Conservation (phyloP, 2,329 filamentous ascomycete genomes). For the Sarocladium brachiariae region DNA sequence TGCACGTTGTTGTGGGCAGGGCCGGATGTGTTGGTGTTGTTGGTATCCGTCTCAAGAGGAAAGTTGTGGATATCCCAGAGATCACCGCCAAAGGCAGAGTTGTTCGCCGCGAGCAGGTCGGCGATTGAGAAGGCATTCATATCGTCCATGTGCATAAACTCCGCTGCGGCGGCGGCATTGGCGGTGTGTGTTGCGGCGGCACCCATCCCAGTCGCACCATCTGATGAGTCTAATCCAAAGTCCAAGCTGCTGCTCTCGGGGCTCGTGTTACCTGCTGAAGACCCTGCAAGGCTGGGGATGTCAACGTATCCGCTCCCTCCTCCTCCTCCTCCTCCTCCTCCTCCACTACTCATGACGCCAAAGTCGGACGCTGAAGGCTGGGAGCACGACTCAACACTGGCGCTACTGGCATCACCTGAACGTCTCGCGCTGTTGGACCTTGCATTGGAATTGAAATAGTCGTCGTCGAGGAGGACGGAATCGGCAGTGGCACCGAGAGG, state of each 20-base stretch:
- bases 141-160: constrained; percentile 18
- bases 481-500: constrained; percentile 18
- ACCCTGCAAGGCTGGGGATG: constrained; percentile 6
- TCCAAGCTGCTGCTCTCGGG: constrained; percentile 20
- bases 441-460: background rate
- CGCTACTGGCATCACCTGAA: background rate
- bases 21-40: background rate
- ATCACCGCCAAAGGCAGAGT: constrained; percentile 14
- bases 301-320: too few relatives aligned
- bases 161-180: background rate
- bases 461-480: constrained; percentile 8
- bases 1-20: too few relatives aligned
- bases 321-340: too few relatives aligned
- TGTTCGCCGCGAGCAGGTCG: constrained; percentile 22
- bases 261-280: constrained; percentile 17
- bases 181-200: background rate
- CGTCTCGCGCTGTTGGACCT: constrained; percentile 7
- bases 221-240: background rate
- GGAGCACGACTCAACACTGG: background rate
- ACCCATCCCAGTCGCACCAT: constrained; percentile 9
- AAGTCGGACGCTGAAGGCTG: background rate
- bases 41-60: constrained; percentile 8
- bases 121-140: constrained; percentile 28
- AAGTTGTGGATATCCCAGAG: constrained; percentile 4
- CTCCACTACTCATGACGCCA: background rate